phyloP scores from a whole-genome alignment of 2,329 filamentous ascomycete species.

The Cercospora brassicicola region DNA sequence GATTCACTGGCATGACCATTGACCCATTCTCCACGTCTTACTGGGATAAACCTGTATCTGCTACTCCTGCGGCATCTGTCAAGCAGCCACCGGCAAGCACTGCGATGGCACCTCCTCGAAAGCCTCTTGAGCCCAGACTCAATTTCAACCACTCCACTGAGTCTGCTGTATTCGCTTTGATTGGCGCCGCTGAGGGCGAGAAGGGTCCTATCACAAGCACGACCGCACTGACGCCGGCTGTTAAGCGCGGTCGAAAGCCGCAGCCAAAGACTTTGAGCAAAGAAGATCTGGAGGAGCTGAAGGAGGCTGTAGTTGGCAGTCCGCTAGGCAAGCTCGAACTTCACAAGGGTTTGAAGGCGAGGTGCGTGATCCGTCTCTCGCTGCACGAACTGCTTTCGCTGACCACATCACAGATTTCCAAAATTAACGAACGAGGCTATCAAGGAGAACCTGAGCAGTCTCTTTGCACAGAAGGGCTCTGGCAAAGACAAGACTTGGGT shows the following conservation, averaged over 20 bases:
- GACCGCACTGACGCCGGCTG: conserved; percentile 31
- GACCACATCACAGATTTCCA: conserved; percentile 56
- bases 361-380: conserved; percentile 43
- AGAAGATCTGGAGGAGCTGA: conserved; percentile 67
- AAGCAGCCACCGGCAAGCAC: conserved; percentile 25
- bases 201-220: conserved; percentile 39
- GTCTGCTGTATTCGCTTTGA: conserved; percentile 26
- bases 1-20: conserved; percentile 56
- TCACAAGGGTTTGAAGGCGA: conserved; percentile 71
- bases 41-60: conserved; percentile 59
- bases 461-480: conserved; percentile 64
- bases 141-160: conserved; percentile 31
- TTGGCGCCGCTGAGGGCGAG: conserved; percentile 35
- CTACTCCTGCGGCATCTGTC: conserved; percentile 27
- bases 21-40: conserved; percentile 83
- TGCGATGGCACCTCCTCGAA: conserved; percentile 43
- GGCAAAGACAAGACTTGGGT: conserved; percentile 67
- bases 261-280: conserved; percentile 53
- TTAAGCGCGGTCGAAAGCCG: conserved; percentile 39
- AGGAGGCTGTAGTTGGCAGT: conserved; percentile 66
- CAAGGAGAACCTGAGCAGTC: conserved; percentile 65
- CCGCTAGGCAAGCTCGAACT: conserved; percentile 73
- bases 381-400: conserved; percentile 6
- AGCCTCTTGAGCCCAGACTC: conserved; percentile 45
- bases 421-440: conserved; percentile 69